Base-by-base conservation (phyloP, 331 rosid species). In the Pyrus hybrid region DNA sequence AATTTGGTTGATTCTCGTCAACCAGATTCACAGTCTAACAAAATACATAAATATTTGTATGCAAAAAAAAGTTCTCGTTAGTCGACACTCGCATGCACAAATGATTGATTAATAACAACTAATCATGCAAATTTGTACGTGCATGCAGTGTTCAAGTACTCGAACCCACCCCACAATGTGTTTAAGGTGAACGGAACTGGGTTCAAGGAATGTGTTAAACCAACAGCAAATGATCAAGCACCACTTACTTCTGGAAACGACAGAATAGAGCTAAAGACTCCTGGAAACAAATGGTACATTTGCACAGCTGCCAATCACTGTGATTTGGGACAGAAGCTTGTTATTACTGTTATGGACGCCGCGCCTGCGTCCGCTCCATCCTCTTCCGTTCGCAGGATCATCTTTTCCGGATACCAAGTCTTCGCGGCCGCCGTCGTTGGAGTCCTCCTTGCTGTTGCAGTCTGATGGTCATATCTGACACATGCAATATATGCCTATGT, bases 231-330 rank as follows among this genome's bases (percentile, higher is more conserved):
- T 10, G 79, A 75, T 25, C 54, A 67, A 37, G 17, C 77, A 63
- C 58, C 77, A 74, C 58, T 71, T 7, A 49, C 77, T 0, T 30
- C 74, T 10, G 91, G 91, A 47, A 18, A 73, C 17, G 87, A 85
- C 67, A 25, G 4, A 5, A 13, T 87, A 41, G 32, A 1, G 8
- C 30, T 87, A 5, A 29, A 35, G 17, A n/a, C 37, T 1, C 7
- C 71, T 0, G 86, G 89, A 3, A 83, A 73, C 0, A 83, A 79
- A 77, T 87, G 87, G 86, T 87, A 83, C 73, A 71, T 83, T 29
- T 81, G 85, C 9, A 63, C 86, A 5, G 58, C 68, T 51, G 5
- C 8, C 0, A 1, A 26, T 3, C 84, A 85, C 68, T 82, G 89
- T 33, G 21, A 16, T 14, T 21, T 13, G 70, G 80, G 80, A 11